A percentile compares a stretch with the other conserved stretches of the same genome.
Conservation (phyloP, 257 asterid genomes). For the Solanum boliviense region DNA sequence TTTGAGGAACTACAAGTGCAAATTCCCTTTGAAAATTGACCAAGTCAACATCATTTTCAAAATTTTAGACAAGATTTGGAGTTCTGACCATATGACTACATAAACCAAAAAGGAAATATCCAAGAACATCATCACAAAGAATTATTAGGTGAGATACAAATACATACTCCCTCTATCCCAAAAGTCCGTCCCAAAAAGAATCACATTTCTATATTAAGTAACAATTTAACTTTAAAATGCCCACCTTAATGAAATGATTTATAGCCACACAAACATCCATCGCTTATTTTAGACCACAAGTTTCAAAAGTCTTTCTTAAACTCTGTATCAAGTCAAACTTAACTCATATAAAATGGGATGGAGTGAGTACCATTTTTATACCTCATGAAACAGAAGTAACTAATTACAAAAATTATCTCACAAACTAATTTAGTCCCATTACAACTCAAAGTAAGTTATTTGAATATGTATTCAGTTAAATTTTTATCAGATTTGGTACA, state of each 20-base stretch:
- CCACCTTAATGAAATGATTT: background rate
- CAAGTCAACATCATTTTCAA: background rate
- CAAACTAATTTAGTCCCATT: background rate
- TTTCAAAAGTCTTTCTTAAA: background rate
- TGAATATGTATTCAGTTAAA: background rate
- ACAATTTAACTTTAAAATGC: background rate
- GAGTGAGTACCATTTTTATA: background rate
- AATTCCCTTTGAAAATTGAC: background rate
- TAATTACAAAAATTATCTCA: background rate
- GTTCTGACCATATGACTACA: background rate
- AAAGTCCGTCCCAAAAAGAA: too few species aligned
- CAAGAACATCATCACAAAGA: background rate
- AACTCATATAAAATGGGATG: background rate
- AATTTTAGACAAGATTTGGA: background rate
- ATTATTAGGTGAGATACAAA: background rate
- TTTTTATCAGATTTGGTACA: background rate
- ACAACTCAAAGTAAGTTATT: background rate
- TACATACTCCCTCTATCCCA: too few species aligned
- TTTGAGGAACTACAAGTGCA: background rate
- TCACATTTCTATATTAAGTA: background rate
- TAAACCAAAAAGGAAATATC: background rate
- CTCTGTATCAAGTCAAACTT: background rate
- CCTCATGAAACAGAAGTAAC: background rate
- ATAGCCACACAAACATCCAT: background rate
- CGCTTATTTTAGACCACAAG: background rate